A percentile compares a stretch with the other conserved stretches of the same genome.
These are phyloP conservation scores for Calonectria hawksworthii DNA, from an alignment of 2,329 filamentous ascomycete genomes.

Conservation along the genomic window DNA sequence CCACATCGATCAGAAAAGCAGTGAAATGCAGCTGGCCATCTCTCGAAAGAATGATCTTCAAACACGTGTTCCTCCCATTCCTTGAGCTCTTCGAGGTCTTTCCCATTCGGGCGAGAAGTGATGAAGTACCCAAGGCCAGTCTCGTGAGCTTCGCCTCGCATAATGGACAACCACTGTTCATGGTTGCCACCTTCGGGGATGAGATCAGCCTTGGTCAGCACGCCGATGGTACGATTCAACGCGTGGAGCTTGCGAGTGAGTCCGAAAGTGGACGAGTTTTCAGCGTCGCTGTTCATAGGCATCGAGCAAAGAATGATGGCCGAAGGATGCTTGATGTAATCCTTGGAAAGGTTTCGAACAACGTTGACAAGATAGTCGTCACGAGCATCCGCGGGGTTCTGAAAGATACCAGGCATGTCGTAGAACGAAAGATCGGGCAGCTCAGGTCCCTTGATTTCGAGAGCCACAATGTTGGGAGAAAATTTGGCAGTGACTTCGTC, in stretches of 20 bases:
- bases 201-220: constrained; percentile 89
- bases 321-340: constrained; percentile 78
- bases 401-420: constrained; percentile 87
- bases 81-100: constrained; percentile 66
- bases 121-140: constrained; percentile 85
- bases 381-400: constrained; percentile 72
- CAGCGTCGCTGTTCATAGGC: constrained; percentile 83
- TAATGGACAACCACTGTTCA: constrained; percentile 73
- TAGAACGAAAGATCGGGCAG: constrained; percentile 85
- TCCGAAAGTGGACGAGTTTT: constrained; percentile 79
- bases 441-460: constrained; percentile 80
- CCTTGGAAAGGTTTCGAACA: constrained; percentile 77
- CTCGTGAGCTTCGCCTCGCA: constrained; percentile 71
- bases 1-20: constrained; percentile 65
- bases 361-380: constrained; percentile 80
- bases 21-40: constrained; percentile 66
- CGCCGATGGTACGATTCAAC: constrained; percentile 74
- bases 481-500: constrained; percentile 73
- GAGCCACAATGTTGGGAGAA: constrained; percentile 83
- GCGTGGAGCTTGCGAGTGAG: constrained; percentile 73
- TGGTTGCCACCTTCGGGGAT: constrained; percentile 65
- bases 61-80: constrained; percentile 69
- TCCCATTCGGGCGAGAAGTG: constrained; percentile 75
- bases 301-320: constrained; percentile 84
- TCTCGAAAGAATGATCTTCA: constrained; percentile 51